Evolutionary conservation across 768 basidiomycete genomes (phyloP).

Genomic region (Phylloporus scabripes): DNA sequence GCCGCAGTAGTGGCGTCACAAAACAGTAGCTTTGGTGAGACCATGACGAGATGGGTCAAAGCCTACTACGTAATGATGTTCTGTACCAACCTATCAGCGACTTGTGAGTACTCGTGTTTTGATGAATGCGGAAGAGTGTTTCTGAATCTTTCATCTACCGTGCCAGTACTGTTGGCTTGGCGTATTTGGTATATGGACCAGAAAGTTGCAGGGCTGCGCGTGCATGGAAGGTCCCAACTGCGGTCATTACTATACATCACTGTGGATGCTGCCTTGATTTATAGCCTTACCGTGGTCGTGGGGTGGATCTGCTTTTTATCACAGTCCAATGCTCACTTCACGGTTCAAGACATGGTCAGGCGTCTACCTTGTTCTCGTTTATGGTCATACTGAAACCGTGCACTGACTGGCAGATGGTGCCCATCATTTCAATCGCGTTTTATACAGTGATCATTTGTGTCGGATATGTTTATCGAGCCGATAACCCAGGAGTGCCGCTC

Average conservation of each 20-base stretch:
- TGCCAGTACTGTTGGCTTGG: neutral
- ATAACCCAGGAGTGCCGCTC: neutral
- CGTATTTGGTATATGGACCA: constrained; percentile 9
- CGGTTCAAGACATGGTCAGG: constrained; percentile 11
- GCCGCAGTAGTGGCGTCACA: constrained; percentile 7
- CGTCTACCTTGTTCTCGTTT: neutral
- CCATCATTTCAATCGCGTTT: constrained; percentile 14
- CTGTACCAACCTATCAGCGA: constrained; percentile 28
- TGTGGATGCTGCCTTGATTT: constrained; percentile 7
- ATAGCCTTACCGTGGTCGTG: constrained; percentile 6
- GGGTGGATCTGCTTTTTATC: neutral
- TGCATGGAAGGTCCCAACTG: neutral
- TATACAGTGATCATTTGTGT: constrained; percentile 11
- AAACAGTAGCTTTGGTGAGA: constrained; percentile 19
- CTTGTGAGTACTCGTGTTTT: constrained; percentile 12
- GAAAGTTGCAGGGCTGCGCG: neutral
- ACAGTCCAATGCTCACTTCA: constrained; percentile 5
- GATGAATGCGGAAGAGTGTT: neutral
- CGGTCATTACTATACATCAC: neutral
- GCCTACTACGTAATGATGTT: constrained; percentile 30
- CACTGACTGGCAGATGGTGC: neutral
- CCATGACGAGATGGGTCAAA: constrained; percentile 28
- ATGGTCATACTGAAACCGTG: neutral
- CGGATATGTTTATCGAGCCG: neutral
- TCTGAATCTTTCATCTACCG: neutral